Percentiles rank a stretch among this genome's conserved stretches.
Conservation (phyloP, 2,329 filamentous ascomycete genomes). For the Didymella glomerata region DNA sequence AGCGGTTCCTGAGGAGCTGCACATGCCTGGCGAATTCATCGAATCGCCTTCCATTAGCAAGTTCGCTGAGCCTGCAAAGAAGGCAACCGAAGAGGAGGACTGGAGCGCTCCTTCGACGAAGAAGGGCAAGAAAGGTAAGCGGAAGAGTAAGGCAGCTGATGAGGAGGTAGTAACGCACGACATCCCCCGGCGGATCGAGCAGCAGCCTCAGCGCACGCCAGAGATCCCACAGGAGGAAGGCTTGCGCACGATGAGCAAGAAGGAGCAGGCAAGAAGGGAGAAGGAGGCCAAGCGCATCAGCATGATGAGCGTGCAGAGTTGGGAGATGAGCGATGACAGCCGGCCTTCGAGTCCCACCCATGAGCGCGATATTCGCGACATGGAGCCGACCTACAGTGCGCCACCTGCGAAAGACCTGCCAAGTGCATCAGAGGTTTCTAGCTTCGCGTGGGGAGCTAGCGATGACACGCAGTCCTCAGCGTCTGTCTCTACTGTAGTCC, state of each 20-base stretch:
- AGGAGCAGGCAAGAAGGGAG: slow-evolving; percentile 48
- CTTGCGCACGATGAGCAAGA: slow-evolving; percentile 47
- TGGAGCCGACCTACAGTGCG: slow-evolving; percentile 11
- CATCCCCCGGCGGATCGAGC: slow-evolving; percentile 21
- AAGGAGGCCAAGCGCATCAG: slow-evolving; percentile 44
- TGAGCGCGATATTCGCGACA: slow-evolving; percentile 44
- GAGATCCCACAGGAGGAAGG: slow-evolving; percentile 31
- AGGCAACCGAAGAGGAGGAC: slow-evolving; percentile 29
- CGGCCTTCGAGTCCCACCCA: slow-evolving; percentile 34
- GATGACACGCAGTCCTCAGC: slow-evolving; percentile 17
- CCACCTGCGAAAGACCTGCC: slow-evolving; percentile 9
- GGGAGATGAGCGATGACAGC: slow-evolving; percentile 42
- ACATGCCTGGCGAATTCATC: slow-evolving; percentile 70
- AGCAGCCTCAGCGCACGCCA: slow-evolving; percentile 17
- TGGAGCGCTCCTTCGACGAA: slow-evolving; percentile 22
- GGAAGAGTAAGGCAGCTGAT: slow-evolving; percentile 36
- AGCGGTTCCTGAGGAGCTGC: slow-evolving; percentile 66
- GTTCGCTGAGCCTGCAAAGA: slow-evolving; percentile 41
- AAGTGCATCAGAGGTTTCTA: slow-evolving; percentile 19
- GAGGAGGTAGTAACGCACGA: slow-evolving; percentile 33
- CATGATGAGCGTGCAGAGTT: slow-evolving; percentile 37
- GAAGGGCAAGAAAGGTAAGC: slow-evolving; percentile 42
- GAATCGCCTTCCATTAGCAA: slow-evolving; percentile 39
- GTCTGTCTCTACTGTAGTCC: slow-evolving; percentile 17
- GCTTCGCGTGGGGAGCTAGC: slow-evolving; percentile 16